phyloP scores from a whole-genome alignment of 768 basidiomycete genomes.

The Suillus subalutaceus region DNA sequence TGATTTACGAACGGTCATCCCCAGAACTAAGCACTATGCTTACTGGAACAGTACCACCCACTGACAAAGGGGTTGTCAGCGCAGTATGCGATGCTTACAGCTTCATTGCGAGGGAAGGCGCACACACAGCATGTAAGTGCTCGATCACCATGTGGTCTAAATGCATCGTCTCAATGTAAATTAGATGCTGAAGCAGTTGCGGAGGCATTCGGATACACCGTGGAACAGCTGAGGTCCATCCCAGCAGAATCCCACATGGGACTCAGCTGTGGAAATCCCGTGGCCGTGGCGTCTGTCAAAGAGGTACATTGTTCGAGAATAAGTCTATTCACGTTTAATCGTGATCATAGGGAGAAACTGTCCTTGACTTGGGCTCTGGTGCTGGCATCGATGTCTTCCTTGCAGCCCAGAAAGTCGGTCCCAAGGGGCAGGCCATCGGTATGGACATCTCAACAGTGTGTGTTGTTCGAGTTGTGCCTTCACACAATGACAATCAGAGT shows the following conservation, averaged over 20 bases:
- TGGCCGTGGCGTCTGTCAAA: slow-evolving; percentile 47
- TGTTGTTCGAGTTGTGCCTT: not conserved
- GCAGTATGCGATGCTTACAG: slow-evolving; percentile 13
- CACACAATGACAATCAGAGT: not conserved
- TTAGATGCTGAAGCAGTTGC: slow-evolving; percentile 41
- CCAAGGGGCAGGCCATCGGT: slow-evolving; percentile 53
- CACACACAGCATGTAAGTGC: slow-evolving; percentile 18
- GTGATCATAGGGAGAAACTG: slow-evolving; percentile 51
- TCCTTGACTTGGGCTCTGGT: slow-evolving; percentile 61
- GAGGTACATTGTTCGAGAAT: slow-evolving; percentile 33
- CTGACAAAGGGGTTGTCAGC: slow-evolving; percentile 3
- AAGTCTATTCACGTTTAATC: not conserved
- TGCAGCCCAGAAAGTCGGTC: slow-evolving; percentile 52
- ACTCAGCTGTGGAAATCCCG: slow-evolving; percentile 57
- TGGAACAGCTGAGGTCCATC: slow-evolving; percentile 44
- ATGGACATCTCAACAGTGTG: slow-evolving; percentile 54
- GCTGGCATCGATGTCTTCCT: slow-evolving; percentile 60
- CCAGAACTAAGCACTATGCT: not conserved
- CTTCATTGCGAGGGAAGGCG: slow-evolving; percentile 5
- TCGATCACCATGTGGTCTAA: not conserved
- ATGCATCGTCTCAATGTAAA: no score
- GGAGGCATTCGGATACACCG: slow-evolving; percentile 50
- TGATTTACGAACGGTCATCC: not conserved
- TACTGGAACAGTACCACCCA: slow-evolving; percentile 2
- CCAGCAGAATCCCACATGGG: slow-evolving; percentile 51